Evolutionary conservation across 139 green algal genomes (phyloP), one percentile per base, ranked within the genome.

Genomic region (Coccomyxa sp.): DNA sequence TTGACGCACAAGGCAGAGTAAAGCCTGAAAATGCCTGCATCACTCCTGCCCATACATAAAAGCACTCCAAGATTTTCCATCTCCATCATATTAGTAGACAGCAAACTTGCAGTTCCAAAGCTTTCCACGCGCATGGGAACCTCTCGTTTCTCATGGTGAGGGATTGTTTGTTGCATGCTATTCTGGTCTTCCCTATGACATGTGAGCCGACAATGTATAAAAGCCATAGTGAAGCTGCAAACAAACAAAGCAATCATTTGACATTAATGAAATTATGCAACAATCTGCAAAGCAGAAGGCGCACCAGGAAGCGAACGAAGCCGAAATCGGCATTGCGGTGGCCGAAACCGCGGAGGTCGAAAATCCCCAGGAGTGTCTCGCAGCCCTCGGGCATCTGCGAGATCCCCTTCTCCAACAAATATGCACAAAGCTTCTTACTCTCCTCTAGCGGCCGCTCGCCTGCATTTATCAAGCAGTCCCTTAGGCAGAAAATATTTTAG

Each of bases 281-380:
- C 3, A 51, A 51, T 11, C 7, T 51, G n/a, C n/a, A n/a, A n/a
- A n/a, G n/a, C n/a, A n/a, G 38, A 51, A 3, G 13, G n/a, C 83
- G 45, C 76, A 98, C 93, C 90, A 99, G 89, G 85, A 98, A 99
- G 0, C 88, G 87, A 0, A 94, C 91, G 85, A 98, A 98, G 21
- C 67, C 83, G 25, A 98, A 88, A 80, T 99, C 96, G 11, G 92
- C 92, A 86, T 99, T 99, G 31, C 80, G 79, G 3, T 85, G 77
- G 13, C 85, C 81, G 85, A 99, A 98, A 78, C 89, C 93, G 13
- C 88, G 85, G 68, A 99, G 89, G 85, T 99, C 96, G 80, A 98
- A 98, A 63, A 99, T 94, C 63, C 95, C 95, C 58, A 99, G 84
- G 28, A 98, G 87, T 81, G 95, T 95, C 80, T 97, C 92, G 23